These are phyloP conservation scores for Ogataea salicorniae DNA, from an alignment of 805 yeast species.

Conservation along the genomic window DNA sequence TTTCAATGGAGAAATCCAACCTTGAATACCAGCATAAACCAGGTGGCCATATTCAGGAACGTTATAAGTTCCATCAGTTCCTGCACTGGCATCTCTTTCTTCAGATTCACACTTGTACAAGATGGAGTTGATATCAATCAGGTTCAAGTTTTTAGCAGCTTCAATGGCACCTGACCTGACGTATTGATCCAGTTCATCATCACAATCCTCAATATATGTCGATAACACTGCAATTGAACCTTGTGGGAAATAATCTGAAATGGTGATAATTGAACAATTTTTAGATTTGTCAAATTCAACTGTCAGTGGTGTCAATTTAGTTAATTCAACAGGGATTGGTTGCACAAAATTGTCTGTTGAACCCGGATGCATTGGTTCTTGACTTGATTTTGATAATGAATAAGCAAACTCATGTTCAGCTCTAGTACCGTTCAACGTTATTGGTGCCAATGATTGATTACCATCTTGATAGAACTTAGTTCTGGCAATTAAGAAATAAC, in stretches of 20 bases:
- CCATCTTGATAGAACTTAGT: slow-evolving; percentile 58
- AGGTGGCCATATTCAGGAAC: slow-evolving; percentile 72
- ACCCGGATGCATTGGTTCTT: slow-evolving; percentile 35
- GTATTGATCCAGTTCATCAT: slow-evolving; percentile 55
- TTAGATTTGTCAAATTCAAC: slow-evolving; percentile 39
- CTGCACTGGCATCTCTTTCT: slow-evolving; percentile 75
- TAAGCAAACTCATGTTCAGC: slow-evolving; percentile 57
- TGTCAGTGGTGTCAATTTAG: slow-evolving; percentile 44
- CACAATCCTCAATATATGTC: slow-evolving; percentile 64
- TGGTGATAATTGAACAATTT: slow-evolving; percentile 45
- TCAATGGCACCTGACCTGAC: slow-evolving; percentile 73
- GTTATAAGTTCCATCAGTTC: slow-evolving; percentile 65
- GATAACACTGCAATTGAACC: slow-evolving; percentile 86
- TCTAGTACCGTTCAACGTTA: slow-evolving; percentile 52
- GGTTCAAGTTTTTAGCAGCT: slow-evolving; percentile 56
- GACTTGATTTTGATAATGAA: slow-evolving; percentile 46
- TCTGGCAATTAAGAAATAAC: slow-evolving; percentile 85
- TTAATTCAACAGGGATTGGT: slow-evolving; percentile 63
- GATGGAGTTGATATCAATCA: slow-evolving; percentile 69
- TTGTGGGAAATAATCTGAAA: slow-evolving; percentile 69
- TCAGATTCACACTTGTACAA: slow-evolving; percentile 80
- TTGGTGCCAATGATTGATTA: slow-evolving; percentile 53
- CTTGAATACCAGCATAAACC: slow-evolving; percentile 87
- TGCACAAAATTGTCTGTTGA: slow-evolving; percentile 39
- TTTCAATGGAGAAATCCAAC: slow-evolving; percentile 74